Evolutionary conservation across 257 asterid genomes (phyloP).

Genomic region (Plantago major): DNA sequence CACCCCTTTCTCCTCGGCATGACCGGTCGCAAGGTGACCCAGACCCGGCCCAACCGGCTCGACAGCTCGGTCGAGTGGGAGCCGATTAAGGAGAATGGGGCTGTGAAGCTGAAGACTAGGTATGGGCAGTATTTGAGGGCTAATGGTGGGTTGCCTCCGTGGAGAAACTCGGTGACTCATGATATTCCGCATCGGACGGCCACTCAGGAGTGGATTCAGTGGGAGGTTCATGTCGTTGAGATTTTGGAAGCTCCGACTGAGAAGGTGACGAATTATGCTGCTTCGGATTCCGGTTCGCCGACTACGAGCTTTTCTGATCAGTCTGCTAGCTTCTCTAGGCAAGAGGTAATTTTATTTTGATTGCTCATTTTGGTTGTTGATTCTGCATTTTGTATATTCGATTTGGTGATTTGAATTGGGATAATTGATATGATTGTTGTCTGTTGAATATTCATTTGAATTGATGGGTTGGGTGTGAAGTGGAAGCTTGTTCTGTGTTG

Average conservation of each 20-base stretch:
- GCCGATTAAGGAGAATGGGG: constrained; percentile 62
- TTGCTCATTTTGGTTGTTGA: neutral
- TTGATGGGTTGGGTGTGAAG: too few species aligned
- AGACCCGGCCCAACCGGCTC: constrained; percentile 56
- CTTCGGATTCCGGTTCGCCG: constrained; percentile 56
- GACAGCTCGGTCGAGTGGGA: constrained; percentile 96
- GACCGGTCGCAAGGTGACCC: constrained; percentile 77
- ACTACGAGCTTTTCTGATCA: constrained; percentile 39
- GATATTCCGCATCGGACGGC: constrained; percentile 80
- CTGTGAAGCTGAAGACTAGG: constrained; percentile 75
- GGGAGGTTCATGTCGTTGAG: constrained; percentile 86
- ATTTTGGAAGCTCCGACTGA: constrained; percentile 26
- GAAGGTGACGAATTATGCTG: constrained; percentile 39
- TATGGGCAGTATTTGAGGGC: constrained; percentile 85
- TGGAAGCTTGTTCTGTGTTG: too few species aligned
- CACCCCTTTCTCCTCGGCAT: constrained; percentile 62
- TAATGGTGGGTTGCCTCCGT: constrained; percentile 88
- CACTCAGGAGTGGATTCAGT: constrained; percentile 75
- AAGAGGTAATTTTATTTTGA: constrained; percentile 43
- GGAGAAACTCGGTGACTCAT: constrained; percentile 91
- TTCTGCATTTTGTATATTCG: neutral
- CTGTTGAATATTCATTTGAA: too few species aligned
- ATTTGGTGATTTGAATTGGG: too few species aligned
- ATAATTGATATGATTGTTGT: too few species aligned
- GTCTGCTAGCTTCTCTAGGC: constrained; percentile 62